Percentiles rank a stretch among this genome's conserved stretches.
phyloP scores from a whole-genome alignment of 148 eudicot species.

The Euryodendron excelsum region DNA sequence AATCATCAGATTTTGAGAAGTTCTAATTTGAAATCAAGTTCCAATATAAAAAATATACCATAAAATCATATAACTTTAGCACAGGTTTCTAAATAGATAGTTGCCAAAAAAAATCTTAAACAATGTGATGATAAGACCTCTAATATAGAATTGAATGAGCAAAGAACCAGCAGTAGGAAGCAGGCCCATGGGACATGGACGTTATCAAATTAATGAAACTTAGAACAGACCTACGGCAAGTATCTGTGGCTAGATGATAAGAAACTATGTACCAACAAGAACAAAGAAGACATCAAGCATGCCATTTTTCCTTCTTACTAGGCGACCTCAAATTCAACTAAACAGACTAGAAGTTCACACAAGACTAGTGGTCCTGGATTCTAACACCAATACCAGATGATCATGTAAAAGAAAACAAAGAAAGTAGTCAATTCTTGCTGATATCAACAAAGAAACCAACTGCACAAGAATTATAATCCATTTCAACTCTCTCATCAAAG shows the following conservation, averaged over 20 bases:
- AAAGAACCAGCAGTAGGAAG: not conserved
- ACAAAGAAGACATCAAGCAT: not conserved
- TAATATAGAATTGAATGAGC: not conserved
- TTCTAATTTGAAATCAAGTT: too few relatives aligned
- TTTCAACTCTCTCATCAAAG: too few relatives aligned
- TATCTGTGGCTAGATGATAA: not conserved
- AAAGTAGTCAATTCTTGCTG: not conserved
- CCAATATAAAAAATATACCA: too few relatives aligned
- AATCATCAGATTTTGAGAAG: too few relatives aligned
- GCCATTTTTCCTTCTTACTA: not conserved
- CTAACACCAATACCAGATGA: too few relatives aligned
- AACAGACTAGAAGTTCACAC: too few relatives aligned
- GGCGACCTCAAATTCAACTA: not conserved
- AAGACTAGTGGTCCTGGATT: too few relatives aligned
- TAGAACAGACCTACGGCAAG: not conserved
- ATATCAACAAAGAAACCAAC: too few relatives aligned
- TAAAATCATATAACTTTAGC: too few relatives aligned
- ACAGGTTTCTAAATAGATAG: not conserved
- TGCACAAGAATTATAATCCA: too few relatives aligned
- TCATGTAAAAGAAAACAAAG: not conserved
- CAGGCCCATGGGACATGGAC: not conserved
- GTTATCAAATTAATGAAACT: not conserved
- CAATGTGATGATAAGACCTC: too few relatives aligned
- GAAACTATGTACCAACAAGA: not conserved
- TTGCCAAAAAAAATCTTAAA: not conserved